Conservation (phyloP, 305 asterid species). For the Fraxinus sp. region DNA sequence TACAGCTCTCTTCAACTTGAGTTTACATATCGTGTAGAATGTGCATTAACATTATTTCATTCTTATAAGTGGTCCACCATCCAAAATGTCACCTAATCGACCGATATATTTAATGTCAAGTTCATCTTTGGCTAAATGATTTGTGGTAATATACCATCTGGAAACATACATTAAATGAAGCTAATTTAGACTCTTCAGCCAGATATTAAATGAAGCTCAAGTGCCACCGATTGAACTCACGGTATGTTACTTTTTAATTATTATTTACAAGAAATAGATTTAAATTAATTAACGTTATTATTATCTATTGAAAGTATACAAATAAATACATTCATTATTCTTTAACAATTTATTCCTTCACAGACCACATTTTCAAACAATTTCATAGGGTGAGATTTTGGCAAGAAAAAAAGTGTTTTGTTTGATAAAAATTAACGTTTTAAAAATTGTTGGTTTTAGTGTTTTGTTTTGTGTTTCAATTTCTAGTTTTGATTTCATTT, state of each 20-base stretch:
- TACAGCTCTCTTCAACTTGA: neutral
- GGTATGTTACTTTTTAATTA: no score
- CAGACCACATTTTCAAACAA: no score
- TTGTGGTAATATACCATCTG: neutral
- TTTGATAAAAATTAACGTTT: no score
- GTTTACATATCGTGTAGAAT: neutral
- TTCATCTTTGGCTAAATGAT: neutral
- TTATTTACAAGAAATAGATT: neutral
- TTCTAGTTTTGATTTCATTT: no score
- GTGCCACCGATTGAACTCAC: neutral
- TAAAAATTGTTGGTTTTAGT: neutral
- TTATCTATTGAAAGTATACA: neutral
- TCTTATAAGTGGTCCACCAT: neutral
- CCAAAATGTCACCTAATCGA: neutral
- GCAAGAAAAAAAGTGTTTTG: no score
- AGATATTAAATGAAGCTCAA: neutral
- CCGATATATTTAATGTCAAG: neutral
- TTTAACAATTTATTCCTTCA: neutral
- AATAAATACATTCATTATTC: neutral
- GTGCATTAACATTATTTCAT: neutral
- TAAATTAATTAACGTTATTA: no score
- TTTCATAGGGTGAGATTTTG: no score
- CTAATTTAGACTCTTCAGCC: neutral
- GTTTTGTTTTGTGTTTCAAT: neutral
- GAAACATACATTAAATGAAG: neutral